A percentile compares a stretch with the other conserved stretches of the same genome.
Evolutionary conservation across 2,329 filamentous ascomycete species (phyloP).

Genomic region (Arthrobotrys entomopaga): DNA sequence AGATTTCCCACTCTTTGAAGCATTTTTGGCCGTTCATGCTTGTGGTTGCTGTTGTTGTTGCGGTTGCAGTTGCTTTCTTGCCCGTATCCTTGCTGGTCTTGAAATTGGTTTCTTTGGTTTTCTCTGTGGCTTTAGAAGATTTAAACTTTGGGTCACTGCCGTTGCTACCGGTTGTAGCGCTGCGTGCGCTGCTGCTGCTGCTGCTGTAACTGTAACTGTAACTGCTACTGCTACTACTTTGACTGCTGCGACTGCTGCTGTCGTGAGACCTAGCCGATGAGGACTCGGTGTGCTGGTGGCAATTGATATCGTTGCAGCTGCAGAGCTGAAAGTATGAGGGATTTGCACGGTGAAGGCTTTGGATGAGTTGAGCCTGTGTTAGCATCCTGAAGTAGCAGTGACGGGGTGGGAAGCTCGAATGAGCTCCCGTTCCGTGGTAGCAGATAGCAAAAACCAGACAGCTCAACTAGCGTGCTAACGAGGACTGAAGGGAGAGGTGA

Average conservation of each 20-base stretch:
- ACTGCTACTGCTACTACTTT: not conserved
- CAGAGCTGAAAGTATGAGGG: conserved; percentile 15
- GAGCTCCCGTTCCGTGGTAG: too few relatives aligned
- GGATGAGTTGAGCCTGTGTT: too few relatives aligned
- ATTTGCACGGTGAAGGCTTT: too few relatives aligned
- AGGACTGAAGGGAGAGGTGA: too few relatives aligned
- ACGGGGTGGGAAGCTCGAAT: too few relatives aligned
- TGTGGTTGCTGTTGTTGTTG: not conserved
- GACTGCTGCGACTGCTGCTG: not conserved
- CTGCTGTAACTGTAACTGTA: too few relatives aligned
- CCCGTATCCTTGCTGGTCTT: not conserved
- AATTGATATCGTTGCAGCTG: conserved; percentile 1
- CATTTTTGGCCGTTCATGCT: not conserved
- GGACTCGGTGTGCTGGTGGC: conserved; percentile 9
- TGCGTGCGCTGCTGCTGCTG: too few relatives aligned
- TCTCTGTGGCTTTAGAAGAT: not conserved
- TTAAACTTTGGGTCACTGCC: not conserved
- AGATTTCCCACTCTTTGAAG: conserved; percentile 9
- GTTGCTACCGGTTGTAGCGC: not conserved
- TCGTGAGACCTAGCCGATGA: not conserved
- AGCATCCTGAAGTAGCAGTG: too few relatives aligned
- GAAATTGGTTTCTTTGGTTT: not conserved
- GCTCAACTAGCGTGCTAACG: too few relatives aligned
- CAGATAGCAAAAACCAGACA: too few relatives aligned
- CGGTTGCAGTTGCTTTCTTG: not conserved